Evolutionary conservation across 2,329 filamentous ascomycete genomes (phyloP).

Genomic region (Coleophoma crateriformis): DNA sequence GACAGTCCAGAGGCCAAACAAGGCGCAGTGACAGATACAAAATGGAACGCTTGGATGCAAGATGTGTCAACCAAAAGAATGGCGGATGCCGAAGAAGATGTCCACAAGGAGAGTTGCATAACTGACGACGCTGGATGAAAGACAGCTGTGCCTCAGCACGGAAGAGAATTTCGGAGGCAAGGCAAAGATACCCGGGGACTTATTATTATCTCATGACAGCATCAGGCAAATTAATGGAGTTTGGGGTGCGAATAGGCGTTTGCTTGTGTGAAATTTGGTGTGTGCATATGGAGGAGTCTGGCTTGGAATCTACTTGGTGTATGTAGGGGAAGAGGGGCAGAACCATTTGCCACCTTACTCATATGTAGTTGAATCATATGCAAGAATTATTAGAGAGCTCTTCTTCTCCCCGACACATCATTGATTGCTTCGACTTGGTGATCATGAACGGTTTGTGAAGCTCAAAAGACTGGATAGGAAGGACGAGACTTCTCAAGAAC

Average conservation of each 20-base stretch:
- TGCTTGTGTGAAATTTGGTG: no score
- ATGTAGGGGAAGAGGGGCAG: no score
- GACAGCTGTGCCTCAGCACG: background rate
- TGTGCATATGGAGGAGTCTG: background rate
- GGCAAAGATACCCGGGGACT: slow-evolving; percentile 11
- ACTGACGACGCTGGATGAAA: background rate
- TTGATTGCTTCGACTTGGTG: no score
- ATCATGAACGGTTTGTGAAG: no score
- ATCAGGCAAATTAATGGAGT: slow-evolving; percentile 12
- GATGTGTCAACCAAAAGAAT: slow-evolving; percentile 16
- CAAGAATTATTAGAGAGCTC: no score
- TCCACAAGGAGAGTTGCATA: no score
- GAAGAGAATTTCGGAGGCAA: background rate
- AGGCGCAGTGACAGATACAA: slow-evolving; percentile 12
- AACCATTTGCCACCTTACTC: no score
- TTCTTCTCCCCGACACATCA: no score
- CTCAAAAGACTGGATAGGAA: no score
- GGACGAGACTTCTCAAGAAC: no score
- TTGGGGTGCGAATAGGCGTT: background rate
- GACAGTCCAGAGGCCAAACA: slow-evolving; percentile 21
- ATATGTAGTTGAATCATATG: no score
- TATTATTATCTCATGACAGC: slow-evolving; percentile 11
- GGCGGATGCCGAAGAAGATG: background rate
- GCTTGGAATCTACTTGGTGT: background rate
- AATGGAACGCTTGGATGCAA: slow-evolving; percentile 25